These are phyloP conservation scores for Diaporthe longicolla DNA, from an alignment of 2,329 filamentous ascomycete species.

Conservation along the genomic window DNA sequence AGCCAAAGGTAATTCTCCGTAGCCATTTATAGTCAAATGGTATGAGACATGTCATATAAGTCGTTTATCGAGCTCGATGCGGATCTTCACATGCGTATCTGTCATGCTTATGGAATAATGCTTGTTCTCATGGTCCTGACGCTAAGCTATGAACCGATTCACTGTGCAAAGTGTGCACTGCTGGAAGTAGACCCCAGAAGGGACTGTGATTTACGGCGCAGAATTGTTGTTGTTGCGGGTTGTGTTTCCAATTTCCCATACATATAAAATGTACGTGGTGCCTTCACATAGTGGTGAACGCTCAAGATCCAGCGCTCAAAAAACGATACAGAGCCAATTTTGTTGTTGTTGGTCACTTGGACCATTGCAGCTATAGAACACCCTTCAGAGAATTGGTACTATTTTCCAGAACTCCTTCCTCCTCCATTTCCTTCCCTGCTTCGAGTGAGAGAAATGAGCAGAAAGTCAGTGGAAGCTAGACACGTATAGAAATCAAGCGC, in stretches of 20 bases:
- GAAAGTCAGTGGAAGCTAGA: background rate
- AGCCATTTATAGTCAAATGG: background rate
- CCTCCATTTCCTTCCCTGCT: background rate
- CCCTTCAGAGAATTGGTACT: background rate
- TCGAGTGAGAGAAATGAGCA: background rate
- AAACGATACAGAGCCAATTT: too few species aligned
- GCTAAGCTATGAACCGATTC: background rate
- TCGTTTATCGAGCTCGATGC: constrained; percentile 7
- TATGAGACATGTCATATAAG: background rate
- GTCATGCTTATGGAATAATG: constrained; percentile 16
- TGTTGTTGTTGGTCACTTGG: background rate
- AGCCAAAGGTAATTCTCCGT: constrained; percentile 3
- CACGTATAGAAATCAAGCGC: background rate
- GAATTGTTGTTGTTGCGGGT: background rate
- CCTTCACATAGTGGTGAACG: too few species aligned
- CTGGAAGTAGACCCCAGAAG: background rate
- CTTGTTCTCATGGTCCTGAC: background rate
- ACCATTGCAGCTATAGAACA: background rate
- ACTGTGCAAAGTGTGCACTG: background rate
- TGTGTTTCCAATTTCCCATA: too few species aligned
- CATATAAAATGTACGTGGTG: too few species aligned
- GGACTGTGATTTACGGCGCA: background rate
- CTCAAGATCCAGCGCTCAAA: too few species aligned
- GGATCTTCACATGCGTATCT: constrained; percentile 3
- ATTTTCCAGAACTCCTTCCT: background rate